Conservation (phyloP, 768 basidiomycete genomes). For the Postia placenta region DNA sequence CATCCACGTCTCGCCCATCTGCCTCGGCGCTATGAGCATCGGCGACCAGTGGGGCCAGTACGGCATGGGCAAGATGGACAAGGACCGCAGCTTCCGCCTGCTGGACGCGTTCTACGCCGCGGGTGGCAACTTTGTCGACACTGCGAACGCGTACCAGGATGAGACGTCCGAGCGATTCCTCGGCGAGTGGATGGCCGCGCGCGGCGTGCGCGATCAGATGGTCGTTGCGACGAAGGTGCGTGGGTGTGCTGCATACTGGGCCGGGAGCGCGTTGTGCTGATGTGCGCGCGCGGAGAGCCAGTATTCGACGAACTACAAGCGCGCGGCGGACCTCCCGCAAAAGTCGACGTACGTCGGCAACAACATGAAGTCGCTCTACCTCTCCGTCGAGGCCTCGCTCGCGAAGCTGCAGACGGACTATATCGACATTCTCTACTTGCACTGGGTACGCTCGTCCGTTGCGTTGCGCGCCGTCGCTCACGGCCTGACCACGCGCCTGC, state of each 20-base stretch:
- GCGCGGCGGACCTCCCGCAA: conserved; percentile 13
- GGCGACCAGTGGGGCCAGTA: conserved; percentile 35
- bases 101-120: conserved; percentile 39
- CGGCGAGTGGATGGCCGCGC: conserved; percentile 44
- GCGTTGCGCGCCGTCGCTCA: too few relatives aligned
- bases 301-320: conserved; percentile 22
- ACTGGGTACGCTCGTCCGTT: conserved; percentile 22
- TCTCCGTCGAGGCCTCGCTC: conserved; percentile 28
- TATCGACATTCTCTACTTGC: conserved; percentile 41
- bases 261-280: neutral
- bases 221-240: conserved; percentile 40
- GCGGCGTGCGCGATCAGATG: conserved; percentile 42
- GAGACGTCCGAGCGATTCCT: conserved; percentile 49
- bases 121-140: conserved; percentile 47
- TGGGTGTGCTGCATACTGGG: neutral
- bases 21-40: conserved; percentile 43
- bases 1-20: conserved; percentile 42
- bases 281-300: conserved; percentile 5
- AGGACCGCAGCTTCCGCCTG: conserved; percentile 36
- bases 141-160: conserved; percentile 46
- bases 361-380: conserved; percentile 30
- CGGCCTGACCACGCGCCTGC: too few relatives aligned
- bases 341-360: conserved; percentile 30
- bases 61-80: conserved; percentile 38
- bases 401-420: conserved; percentile 37